Conservation (phyloP, 2,329 filamentous ascomycete genomes). For the Trichophyton rubrum region DNA sequence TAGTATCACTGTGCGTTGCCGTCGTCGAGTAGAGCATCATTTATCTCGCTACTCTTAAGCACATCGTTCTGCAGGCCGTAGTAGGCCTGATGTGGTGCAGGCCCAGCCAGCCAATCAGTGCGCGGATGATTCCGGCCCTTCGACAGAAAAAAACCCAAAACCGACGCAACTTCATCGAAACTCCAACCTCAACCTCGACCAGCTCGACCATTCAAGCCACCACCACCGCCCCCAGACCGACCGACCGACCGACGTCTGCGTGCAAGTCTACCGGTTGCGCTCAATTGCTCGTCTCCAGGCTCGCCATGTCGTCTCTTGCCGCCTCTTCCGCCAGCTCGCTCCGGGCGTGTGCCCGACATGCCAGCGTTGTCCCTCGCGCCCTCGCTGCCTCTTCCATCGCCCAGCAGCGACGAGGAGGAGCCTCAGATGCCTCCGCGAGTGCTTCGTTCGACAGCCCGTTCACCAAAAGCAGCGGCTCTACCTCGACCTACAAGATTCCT, state of each 20-base stretch:
- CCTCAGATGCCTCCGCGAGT: conserved; percentile 20
- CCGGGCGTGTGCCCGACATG: conserved; percentile 42
- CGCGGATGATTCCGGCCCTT: conserved; percentile 27
- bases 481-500: conserved; percentile 59
- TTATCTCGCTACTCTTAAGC: too few relatives aligned
- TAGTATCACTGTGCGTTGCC: background rate
- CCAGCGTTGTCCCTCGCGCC: conserved; percentile 30
- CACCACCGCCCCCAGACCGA: conserved; percentile 5
- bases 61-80: background rate
- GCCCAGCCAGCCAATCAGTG: conserved; percentile 26
- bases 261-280: conserved; percentile 15
- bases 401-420: conserved; percentile 30
- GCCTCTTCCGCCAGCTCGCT: conserved; percentile 53
- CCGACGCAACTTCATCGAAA: conserved; percentile 16
- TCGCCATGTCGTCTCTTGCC: conserved; percentile 55
- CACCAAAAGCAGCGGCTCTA: conserved; percentile 34
- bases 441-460: conserved; percentile 45
- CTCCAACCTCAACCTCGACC: conserved; percentile 17
- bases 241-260: background rate
- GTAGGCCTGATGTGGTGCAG: background rate
- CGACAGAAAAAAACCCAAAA: conserved; percentile 22
- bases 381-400: conserved; percentile 26
- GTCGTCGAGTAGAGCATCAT: too few relatives aligned
- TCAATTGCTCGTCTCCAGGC: conserved; percentile 20
- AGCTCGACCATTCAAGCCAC: conserved; percentile 8